Base-by-base conservation (phyloP, 1,139 yeast species). In the Geotrichum citri-aurantii region DNA sequence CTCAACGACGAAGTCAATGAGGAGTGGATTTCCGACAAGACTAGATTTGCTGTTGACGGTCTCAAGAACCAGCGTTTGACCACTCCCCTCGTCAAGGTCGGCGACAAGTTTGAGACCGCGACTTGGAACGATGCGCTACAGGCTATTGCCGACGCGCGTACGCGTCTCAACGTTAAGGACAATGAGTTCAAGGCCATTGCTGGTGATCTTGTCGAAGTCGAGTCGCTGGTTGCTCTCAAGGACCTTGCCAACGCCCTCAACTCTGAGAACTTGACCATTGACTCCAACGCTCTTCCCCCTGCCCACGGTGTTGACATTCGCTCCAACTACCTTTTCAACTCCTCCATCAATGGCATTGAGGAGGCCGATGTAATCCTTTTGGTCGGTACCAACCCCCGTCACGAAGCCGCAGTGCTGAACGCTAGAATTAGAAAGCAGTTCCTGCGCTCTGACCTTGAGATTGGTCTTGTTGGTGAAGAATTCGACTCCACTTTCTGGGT, bases 11-110 rank as follows among this genome's bases (percentile, higher is more conserved):
- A 88, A 64, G 80, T 89, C 68, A 89, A 89, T 71, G 95, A 89
- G 76, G 96, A 89, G 75, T 89, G 96, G 96, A 86, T 89, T 69
- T 83, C 89, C 56, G 96, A 89, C 77, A 88, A 89, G 77, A 80
- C 95, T 31, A 81, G 96, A 70, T 89, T 85, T 69, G 91, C 95
- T 51, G 84, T 85, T 68, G 96, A 89, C 71, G 96, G 95, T 54
- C 81, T 89, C 70, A 86, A 85, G 75, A 86, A 91, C 61, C 96
- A 89, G 78, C 83, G 96, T 71, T 80, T 89, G 68, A 88, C 96
- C 50, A 82, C 85, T 61, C 96, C 96, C 37, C 80, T 89, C 70
- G 79, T 89, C 68, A 85, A 86, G 75, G 80, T 78, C 63, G 92
- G 89, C 66, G 84, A 83, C 72, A 75, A 77, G 61, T 89, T 89